Evolutionary conservation across 2,329 filamentous ascomycete genomes (phyloP).

Genomic region (Botrytis fragariae): DNA sequence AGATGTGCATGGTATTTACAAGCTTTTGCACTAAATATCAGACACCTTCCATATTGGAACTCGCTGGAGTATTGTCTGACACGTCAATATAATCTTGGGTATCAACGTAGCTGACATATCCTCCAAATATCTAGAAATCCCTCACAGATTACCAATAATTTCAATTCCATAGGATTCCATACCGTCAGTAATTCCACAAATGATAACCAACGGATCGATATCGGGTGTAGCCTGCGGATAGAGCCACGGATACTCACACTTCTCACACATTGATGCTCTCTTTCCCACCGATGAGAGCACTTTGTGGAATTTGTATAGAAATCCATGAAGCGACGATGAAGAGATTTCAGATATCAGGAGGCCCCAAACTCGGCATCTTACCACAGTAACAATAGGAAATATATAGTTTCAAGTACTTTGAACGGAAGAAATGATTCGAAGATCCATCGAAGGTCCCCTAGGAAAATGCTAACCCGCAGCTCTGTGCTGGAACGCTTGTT

Average conservation of each 20-base stretch:
- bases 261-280: not conserved
- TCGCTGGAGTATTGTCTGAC: not conserved
- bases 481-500: not conserved
- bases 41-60: not conserved
- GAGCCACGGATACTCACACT: not conserved
- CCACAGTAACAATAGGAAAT: not conserved
- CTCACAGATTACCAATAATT: not conserved
- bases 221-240: not conserved
- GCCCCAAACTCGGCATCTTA: too few relatives aligned
- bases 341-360: not conserved
- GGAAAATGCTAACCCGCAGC: not conserved
- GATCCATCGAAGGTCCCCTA: not conserved
- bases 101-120: not conserved
- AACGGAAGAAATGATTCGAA: not conserved
- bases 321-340: not conserved
- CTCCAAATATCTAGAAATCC: not conserved
- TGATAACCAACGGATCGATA: not conserved
- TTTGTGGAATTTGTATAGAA: not conserved
- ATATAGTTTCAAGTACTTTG: not conserved
- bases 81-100: not conserved
- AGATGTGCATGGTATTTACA: not conserved
- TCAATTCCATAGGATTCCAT: not conserved
- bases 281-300: rapidly evolving
- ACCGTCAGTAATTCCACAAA: not conserved
- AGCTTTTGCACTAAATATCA: not conserved